phyloP scores from a whole-genome alignment of 768 basidiomycete species.

The Tricholoma furcatifolium region DNA sequence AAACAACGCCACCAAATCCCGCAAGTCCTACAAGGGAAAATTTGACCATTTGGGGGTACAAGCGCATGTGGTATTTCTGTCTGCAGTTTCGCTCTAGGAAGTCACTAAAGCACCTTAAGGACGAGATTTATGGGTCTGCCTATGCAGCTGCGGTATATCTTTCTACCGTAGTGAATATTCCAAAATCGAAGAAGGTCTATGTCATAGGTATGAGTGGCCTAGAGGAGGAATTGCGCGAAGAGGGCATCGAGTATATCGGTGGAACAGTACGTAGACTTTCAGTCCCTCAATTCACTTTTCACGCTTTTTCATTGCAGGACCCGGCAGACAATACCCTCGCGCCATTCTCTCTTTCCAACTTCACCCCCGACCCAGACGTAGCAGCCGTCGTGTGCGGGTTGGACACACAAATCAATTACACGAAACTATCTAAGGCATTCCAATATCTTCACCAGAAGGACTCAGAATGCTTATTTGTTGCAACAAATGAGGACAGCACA shows the following conservation, averaged over 20 bases:
- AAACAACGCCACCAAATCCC: constrained; percentile 95
- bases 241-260: constrained; percentile 78
- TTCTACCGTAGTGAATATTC: constrained; percentile 85
- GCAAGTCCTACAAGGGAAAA: constrained; percentile 83
- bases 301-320: constrained; percentile 48
- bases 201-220: constrained; percentile 91
- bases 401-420: constrained; percentile 86
- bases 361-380: constrained; percentile 73
- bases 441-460: constrained; percentile 78
- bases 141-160: constrained; percentile 73
- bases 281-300: not conserved
- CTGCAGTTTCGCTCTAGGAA: not conserved
- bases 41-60: constrained; percentile 89
- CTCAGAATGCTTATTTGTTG: constrained; percentile 78
- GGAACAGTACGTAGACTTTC: constrained; percentile 65
- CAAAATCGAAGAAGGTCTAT: constrained; percentile 91
- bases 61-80: constrained; percentile 69
- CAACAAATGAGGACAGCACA: constrained; percentile 91
- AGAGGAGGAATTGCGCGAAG: constrained; percentile 89
- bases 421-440: constrained; percentile 91
- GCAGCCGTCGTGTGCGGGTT: constrained; percentile 95
- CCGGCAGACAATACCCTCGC: constrained; percentile 78
- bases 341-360: constrained; percentile 65
- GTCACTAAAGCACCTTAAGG: constrained; percentile 43
- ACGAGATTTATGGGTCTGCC: constrained; percentile 96